These are phyloP conservation scores for Meyerozyma athensensis DNA, from an alignment of 1,139 yeast genomes.

Conservation along the genomic window DNA sequence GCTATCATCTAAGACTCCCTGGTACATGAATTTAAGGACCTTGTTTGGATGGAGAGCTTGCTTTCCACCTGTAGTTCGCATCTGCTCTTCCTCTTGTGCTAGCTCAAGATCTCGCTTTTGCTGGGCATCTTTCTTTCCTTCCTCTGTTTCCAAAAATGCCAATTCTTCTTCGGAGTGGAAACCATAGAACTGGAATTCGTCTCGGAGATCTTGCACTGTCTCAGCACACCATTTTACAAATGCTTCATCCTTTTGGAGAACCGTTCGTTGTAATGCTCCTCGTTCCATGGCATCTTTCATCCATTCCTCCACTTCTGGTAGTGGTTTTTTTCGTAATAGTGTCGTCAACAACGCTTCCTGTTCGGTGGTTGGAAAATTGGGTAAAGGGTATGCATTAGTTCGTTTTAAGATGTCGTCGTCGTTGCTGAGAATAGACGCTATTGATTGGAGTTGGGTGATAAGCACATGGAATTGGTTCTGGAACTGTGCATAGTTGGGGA, in stretches of 20 bases:
- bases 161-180: conserved; percentile 50
- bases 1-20: conserved; percentile 18
- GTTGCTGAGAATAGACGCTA: conserved; percentile 61
- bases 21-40: conserved; percentile 39
- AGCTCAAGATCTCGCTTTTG: conserved; percentile 24
- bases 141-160: conserved; percentile 30
- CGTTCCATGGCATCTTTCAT: conserved; percentile 51
- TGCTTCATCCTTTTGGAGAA: conserved; percentile 42
- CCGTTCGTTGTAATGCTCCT: conserved; percentile 22
- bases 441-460: conserved; percentile 72
- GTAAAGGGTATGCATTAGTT: conserved; percentile 79
- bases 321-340: conserved; percentile 73
- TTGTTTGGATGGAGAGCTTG: conserved; percentile 33
- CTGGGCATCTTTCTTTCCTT: conserved; percentile 34
- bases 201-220: conserved; percentile 46
- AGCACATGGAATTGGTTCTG: conserved; percentile 68
- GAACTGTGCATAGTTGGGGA: conserved; percentile 40
- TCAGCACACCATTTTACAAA: conserved; percentile 61
- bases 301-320: conserved; percentile 92
- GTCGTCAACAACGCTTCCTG: conserved; percentile 82
- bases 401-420: conserved; percentile 55
- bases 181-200: conserved; percentile 60
- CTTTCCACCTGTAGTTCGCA: conserved; percentile 28
- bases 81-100: conserved; percentile 24
- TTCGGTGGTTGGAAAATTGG: conserved; percentile 77